Evolutionary conservation across 257 asterid genomes (phyloP), one percentile per base, ranked within the genome.

Genomic region (Ehretia macrophylla): DNA sequence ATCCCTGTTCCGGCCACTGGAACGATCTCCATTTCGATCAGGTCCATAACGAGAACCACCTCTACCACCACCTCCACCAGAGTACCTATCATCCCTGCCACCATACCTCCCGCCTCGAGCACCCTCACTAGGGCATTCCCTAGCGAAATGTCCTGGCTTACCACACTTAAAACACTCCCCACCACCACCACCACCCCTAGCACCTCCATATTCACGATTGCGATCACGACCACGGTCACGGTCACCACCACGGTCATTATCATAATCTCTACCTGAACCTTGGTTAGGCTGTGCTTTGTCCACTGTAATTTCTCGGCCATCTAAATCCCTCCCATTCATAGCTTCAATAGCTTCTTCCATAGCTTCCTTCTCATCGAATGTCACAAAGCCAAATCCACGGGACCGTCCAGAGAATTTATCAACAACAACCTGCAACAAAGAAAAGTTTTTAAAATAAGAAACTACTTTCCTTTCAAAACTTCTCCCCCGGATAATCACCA

Each of bases 111-210:
- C 57, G 10, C 57, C 57, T 11, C 57, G 14, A 52, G 57, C 68
- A 48, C 87, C 94, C 40, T 84, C 95, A 35, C 83, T 81, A 10
- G 99, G 99, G 64, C 97, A 92, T 72, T 92, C 99, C 59, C 99
- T 77, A 54, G 95, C 96, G 68, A 89, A 92, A 72, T 88, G 99
- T 14, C 96, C 99, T 6, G 97, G 99, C 69, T 92, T 92, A 51
- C 97, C 97, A 77, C 99, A 88, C 60, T 77, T 89, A 67, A 70
- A 92, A 69, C 97, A 92, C 51, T 89, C 99, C 32, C 97, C 97
- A 44, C 94, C 88, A 27, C 95, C 94, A 49, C 95, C 88, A 37
- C 87, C 94, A 44, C 77, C 80, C 1, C 83, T 75, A 74, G 62
- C 48, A 54, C 81, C 91, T 59, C 91, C 79, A 60, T 84, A 77